A percentile compares a stretch with the other conserved stretches of the same genome.
These are phyloP conservation scores for Pyrenula massariospora DNA, from an alignment of 495 filamentous ascomycete species.

Conservation along the genomic window DNA sequence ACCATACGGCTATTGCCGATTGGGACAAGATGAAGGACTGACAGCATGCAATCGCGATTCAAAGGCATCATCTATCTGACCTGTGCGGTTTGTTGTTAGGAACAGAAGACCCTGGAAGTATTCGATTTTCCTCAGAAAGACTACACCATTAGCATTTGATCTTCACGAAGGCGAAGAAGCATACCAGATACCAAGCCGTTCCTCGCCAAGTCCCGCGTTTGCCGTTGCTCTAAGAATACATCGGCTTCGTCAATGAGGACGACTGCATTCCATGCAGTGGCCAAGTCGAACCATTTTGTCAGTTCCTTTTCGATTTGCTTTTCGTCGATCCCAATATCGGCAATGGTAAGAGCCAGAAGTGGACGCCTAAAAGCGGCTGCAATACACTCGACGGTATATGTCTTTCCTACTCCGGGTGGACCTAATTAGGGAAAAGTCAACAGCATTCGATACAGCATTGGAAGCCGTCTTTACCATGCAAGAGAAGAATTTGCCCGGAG, in stretches of 20 bases:
- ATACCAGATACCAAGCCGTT: conserved; percentile 31
- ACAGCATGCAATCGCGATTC: not conserved
- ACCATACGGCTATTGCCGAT: too few species aligned
- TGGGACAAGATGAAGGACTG: too few species aligned
- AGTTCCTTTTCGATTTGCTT: not conserved
- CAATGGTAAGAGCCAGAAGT: conserved; percentile 7
- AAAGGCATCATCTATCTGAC: conserved; percentile 19
- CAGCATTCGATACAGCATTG: conserved; percentile 8
- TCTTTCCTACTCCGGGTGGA: not conserved
- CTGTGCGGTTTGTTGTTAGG: conserved; percentile 29
- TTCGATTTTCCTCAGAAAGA: conserved; percentile 43
- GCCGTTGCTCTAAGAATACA: conserved; percentile 18
- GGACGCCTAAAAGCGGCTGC: conserved; percentile 10
- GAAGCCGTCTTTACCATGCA: conserved; percentile 4
- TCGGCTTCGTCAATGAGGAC: conserved; percentile 27
- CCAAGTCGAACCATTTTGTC: conserved; percentile 1
- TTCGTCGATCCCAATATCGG: conserved; percentile 8
- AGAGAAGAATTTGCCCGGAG: conserved; percentile 12
- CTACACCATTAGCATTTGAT: not conserved
- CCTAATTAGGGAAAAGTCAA: too few species aligned
- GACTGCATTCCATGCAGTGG: conserved; percentile 11
- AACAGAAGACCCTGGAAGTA: conserved; percentile 16
- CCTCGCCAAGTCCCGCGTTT: conserved; percentile 16
- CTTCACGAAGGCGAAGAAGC: not conserved
- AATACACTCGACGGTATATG: conserved; percentile 8